These are phyloP conservation scores for Syzygium aromaticum DNA, from an alignment of 345 rosid genomes.

Conservation along the genomic window DNA sequence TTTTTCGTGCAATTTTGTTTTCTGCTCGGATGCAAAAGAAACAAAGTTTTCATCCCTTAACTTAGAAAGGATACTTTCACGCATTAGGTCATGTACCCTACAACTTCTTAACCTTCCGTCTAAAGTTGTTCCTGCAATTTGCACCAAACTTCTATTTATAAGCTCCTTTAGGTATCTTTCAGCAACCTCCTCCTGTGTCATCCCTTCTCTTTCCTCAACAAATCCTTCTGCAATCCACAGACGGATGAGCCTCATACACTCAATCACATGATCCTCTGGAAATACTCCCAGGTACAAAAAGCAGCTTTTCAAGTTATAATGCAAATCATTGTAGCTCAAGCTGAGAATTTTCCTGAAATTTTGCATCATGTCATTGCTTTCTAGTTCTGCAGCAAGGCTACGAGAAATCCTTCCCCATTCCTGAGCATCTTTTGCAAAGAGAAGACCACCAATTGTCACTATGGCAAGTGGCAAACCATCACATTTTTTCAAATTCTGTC, in stretches of 20 bases:
- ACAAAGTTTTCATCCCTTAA: not conserved
- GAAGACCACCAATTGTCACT: not conserved
- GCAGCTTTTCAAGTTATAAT: not conserved
- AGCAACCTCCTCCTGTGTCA: not conserved
- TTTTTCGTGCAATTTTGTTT: rapidly evolving
- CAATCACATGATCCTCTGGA: not conserved
- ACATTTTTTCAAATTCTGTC: not conserved
- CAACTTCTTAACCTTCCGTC: rapidly evolving
- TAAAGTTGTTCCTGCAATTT: not conserved
- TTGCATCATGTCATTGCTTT: not conserved
- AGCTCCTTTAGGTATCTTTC: not conserved
- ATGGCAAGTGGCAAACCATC: not conserved
- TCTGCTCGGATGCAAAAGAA: too few species aligned
- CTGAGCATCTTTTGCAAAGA: not conserved
- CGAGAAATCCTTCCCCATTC: not conserved
- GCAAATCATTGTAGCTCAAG: not conserved
- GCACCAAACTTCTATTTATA: not conserved
- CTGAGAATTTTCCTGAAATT: not conserved
- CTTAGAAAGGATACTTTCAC: not conserved
- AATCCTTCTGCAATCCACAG: not conserved
- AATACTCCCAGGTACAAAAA: not conserved
- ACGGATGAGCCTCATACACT: not conserved
- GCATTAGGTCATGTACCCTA: not conserved
- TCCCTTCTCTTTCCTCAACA: not conserved
- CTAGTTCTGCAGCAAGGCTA: not conserved